phyloP scores from a whole-genome alignment of 2,329 filamentous ascomycete genomes.

The Cytospora chrysosperma region DNA sequence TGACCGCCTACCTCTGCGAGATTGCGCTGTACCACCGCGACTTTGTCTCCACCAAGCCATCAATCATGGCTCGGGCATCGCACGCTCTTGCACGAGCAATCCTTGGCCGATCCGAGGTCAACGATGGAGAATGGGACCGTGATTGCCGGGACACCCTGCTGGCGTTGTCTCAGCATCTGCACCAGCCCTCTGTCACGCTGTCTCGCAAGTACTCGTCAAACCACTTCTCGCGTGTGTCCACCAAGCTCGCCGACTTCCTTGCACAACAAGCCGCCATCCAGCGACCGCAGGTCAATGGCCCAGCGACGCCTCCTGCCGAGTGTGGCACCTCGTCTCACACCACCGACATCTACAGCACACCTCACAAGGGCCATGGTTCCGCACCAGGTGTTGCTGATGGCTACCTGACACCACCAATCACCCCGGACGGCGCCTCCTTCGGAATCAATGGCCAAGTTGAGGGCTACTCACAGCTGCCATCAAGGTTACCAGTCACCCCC shows the following conservation, averaged over 20 bases:
- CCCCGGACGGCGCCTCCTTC: constrained; percentile 67
- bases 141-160: constrained; percentile 67
- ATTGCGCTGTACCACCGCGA: constrained; percentile 95
- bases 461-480: constrained; percentile 48
- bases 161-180: constrained; percentile 57
- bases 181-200: constrained; percentile 57
- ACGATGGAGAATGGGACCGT: constrained; percentile 73
- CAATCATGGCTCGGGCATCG: constrained; percentile 84
- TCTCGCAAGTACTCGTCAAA: constrained; percentile 59
- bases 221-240: constrained; percentile 53
- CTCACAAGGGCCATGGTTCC: constrained; percentile 70
- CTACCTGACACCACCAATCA: constrained; percentile 83
- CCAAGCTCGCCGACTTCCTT: constrained; percentile 58
- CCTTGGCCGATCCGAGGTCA: constrained; percentile 72
- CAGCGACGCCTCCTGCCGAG: constrained; percentile 61
- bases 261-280: constrained; percentile 58
- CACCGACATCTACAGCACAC: constrained; percentile 70
- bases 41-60: constrained; percentile 90
- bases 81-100: constrained; percentile 85
- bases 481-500: constrained; percentile 62
- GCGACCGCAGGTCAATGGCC: constrained; percentile 45
- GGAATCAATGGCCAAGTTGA: constrained; percentile 43
- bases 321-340: constrained; percentile 48
- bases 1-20: constrained; percentile 92
- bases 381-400: constrained; percentile 65